These are phyloP conservation scores for Meyerozyma guilliermondii DNA, from an alignment of 1,139 yeast species.

Conservation along the genomic window DNA sequence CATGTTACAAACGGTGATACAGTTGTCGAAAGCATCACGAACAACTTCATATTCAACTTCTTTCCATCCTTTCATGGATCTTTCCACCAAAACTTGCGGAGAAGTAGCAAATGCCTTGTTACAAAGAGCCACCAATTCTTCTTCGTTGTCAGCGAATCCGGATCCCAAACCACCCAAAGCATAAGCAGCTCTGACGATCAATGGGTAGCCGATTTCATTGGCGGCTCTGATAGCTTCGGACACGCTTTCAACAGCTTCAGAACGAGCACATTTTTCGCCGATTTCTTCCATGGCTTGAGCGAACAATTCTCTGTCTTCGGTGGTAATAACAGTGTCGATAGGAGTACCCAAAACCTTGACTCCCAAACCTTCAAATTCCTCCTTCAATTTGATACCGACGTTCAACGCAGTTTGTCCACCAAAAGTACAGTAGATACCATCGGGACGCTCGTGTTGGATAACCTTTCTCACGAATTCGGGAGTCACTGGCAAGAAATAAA, in stretches of 20 bases:
- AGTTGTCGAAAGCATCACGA: conserved; percentile 94
- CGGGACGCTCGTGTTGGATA: conserved; percentile 91
- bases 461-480: conserved; percentile 96
- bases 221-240: conserved; percentile 85
- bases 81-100: conserved; percentile 94
- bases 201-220: conserved; percentile 85
- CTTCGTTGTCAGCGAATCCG: conserved; percentile 91
- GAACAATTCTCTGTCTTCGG: conserved; percentile 96
- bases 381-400: conserved; percentile 93
- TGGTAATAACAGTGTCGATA: conserved; percentile 90
- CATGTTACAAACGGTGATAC: conserved; percentile 99
- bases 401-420: conserved; percentile 98
- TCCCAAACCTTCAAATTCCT: conserved; percentile 86
- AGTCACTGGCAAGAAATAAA: conserved; percentile 92
- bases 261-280: conserved; percentile 89
- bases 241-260: conserved; percentile 76
- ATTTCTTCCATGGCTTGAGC: conserved; percentile 94
- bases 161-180: conserved; percentile 98
- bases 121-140: conserved; percentile 79
- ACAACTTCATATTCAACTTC: conserved; percentile 99
- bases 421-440: conserved; percentile 93
- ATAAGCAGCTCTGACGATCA: conserved; percentile 95
- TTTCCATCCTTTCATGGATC: conserved; percentile 99
- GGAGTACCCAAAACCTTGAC: conserved; percentile 96
- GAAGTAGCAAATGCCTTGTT: conserved; percentile 91